A percentile compares a stretch with the other conserved stretches of the same genome.
Evolutionary conservation across 441 rosid genomes (phyloP).

Genomic region (Populus tomentosa): DNA sequence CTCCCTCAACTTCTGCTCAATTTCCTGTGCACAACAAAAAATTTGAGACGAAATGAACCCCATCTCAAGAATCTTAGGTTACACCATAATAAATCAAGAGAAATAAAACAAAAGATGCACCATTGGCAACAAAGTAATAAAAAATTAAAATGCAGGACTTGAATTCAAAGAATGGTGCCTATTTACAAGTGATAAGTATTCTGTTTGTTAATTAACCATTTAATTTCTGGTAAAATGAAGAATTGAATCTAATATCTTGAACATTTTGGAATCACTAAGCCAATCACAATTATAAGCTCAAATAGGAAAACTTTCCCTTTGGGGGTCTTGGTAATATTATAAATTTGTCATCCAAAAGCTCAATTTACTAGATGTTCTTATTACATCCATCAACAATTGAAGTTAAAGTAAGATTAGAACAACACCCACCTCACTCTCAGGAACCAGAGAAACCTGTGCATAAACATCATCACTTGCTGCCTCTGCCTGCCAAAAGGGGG

Average conservation of each 20-base stretch:
- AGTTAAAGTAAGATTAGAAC: slow-evolving; percentile 17
- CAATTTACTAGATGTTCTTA: background rate
- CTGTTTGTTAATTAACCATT: background rate
- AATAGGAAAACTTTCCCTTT: background rate
- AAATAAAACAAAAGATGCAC: background rate
- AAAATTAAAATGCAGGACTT: background rate
- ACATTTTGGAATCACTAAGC: background rate
- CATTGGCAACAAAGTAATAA: background rate
- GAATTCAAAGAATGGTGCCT: background rate
- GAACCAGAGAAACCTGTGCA: slow-evolving; percentile 81
- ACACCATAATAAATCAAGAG: background rate
- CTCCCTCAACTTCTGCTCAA: slow-evolving; percentile 50
- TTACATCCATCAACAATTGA: background rate
- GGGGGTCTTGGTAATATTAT: background rate
- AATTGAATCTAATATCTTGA: background rate
- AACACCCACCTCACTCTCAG: slow-evolving; percentile 64
- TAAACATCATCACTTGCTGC: slow-evolving; percentile 81
- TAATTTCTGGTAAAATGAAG: background rate
- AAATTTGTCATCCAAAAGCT: background rate
- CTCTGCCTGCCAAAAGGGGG: slow-evolving; percentile 61
- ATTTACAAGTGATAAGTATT: background rate
- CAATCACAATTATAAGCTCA: background rate
- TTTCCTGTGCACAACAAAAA: slow-evolving; percentile 31
- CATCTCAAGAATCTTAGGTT: slow-evolving; percentile 6
- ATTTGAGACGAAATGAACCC: slow-evolving; percentile 9